Evolutionary conservation across 108 stramenopile species (phyloP).

Genomic region (Parmales sp.): DNA sequence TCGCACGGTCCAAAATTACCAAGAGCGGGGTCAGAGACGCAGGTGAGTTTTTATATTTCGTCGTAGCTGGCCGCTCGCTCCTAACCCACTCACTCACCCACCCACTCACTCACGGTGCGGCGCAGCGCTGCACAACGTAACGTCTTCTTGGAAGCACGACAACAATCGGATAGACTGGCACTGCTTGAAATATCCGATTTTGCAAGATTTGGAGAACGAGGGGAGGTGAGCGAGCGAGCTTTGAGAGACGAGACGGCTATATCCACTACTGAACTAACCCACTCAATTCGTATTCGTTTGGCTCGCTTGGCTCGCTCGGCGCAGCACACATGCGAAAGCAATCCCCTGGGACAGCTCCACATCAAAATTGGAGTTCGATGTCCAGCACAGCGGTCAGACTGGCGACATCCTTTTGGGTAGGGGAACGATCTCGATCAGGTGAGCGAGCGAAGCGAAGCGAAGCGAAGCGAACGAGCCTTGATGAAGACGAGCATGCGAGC

Average conservation of each 20-base stretch:
- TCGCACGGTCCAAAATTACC: neutral
- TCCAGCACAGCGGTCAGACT: neutral
- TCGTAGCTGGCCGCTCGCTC: neutral
- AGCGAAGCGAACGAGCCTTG: too few relatives aligned
- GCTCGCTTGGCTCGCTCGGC: too few relatives aligned
- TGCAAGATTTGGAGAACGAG: neutral
- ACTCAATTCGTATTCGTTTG: too few relatives aligned
- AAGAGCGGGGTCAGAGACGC: constrained; percentile 6
- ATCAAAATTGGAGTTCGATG: neutral
- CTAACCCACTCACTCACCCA: too few relatives aligned
- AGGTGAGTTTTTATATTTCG: neutral
- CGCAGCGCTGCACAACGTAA: constrained; percentile 1
- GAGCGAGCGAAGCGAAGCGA: too few relatives aligned
- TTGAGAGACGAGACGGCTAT: too few relatives aligned
- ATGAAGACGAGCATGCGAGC: too few relatives aligned
- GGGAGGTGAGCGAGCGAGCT: neutral
- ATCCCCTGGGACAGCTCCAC: neutral
- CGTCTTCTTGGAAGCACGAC: constrained; percentile 9
- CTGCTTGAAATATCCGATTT: constrained; percentile 11
- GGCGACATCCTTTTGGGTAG: neutral
- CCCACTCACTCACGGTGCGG: too few relatives aligned
- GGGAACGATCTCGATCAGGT: neutral
- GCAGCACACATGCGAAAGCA: too few relatives aligned
- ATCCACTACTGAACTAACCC: too few relatives aligned
- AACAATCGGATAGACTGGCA: neutral